Conservation (phyloP, 2,329 filamentous ascomycete genomes). For the Alternaria rosae region DNA sequence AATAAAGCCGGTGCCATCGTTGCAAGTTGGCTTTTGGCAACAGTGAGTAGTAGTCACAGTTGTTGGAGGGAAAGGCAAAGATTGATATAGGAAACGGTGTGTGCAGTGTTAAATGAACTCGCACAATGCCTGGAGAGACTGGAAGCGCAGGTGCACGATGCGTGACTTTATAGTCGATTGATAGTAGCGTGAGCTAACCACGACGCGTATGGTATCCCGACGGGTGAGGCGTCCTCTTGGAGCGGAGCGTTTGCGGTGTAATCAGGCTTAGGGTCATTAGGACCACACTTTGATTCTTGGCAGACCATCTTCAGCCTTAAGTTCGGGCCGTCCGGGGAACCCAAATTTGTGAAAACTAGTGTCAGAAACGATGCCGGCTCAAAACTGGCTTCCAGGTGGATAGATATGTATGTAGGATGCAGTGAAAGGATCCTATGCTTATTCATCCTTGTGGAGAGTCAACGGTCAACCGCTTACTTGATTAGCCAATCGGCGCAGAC, state of each 20-base stretch:
- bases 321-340: slow-evolving; percentile 6
- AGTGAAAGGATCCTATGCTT: slow-evolving; percentile 10
- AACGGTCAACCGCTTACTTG: slow-evolving; percentile 23
- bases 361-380: neutral
- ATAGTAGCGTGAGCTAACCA: slow-evolving; percentile 17
- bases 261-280: slow-evolving; percentile 17
- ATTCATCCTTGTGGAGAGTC: slow-evolving; percentile 9
- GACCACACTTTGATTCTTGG: slow-evolving; percentile 10
- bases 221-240: slow-evolving; percentile 14
- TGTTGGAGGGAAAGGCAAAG: neutral
- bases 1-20: slow-evolving; percentile 13
- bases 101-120: neutral
- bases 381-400: neutral
- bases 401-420: slow-evolving; percentile 1
- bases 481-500: slow-evolving; percentile 8
- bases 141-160: neutral
- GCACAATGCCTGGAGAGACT: neutral
- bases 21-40: neutral
- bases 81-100: neutral
- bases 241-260: slow-evolving; percentile 14
- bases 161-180: slow-evolving; percentile 22
- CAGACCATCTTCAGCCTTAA: slow-evolving; percentile 4
- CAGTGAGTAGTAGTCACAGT: neutral
- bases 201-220: slow-evolving; percentile 9
- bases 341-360: neutral